phyloP scores from a whole-genome alignment of 2,329 filamentous ascomycete species.

The Arthrobotrys sinensis region DNA sequence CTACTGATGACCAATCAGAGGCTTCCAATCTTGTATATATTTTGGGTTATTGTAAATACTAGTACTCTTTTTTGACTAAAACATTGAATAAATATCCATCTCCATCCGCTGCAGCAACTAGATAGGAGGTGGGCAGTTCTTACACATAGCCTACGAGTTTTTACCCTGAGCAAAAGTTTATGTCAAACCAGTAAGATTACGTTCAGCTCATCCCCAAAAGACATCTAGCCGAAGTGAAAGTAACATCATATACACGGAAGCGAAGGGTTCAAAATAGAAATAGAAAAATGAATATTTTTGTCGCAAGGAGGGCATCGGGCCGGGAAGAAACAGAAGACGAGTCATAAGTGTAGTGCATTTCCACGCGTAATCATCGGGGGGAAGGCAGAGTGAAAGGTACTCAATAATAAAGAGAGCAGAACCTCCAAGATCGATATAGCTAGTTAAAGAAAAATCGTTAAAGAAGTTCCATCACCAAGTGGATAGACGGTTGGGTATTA shows the following conservation, averaged over 20 bases:
- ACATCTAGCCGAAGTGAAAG: conserved; percentile 32
- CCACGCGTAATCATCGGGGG: conserved; percentile 12
- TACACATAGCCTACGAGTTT: not conserved
- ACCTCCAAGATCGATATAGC: conserved; percentile 12
- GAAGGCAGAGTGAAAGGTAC: conserved; percentile 7
- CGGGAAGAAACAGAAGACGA: not conserved
- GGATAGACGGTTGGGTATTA: conserved; percentile 51
- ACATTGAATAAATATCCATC: too few relatives aligned
- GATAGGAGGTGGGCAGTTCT: not conserved
- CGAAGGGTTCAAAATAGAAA: conserved; percentile 3
- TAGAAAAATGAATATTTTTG: conserved; percentile 8
- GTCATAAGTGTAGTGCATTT: conserved; percentile 21
- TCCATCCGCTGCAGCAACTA: too few relatives aligned
- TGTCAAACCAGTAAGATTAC: conserved; percentile 16
- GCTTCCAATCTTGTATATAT: not conserved
- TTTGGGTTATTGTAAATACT: not conserved
- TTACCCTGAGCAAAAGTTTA: not conserved
- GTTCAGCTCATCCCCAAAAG: conserved; percentile 7
- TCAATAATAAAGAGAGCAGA: conserved; percentile 12
- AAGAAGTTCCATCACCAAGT: conserved; percentile 36
- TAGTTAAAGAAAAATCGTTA: conserved; percentile 53
- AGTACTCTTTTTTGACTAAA: too few relatives aligned
- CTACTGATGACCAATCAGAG: too few relatives aligned
- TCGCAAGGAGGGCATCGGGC: conserved; percentile 13
- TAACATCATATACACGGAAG: conserved; percentile 48